These are phyloP conservation scores for Leccinum pachyderme DNA, from an alignment of 1,284 basidiomycete genomes.

Conservation along the genomic window DNA sequence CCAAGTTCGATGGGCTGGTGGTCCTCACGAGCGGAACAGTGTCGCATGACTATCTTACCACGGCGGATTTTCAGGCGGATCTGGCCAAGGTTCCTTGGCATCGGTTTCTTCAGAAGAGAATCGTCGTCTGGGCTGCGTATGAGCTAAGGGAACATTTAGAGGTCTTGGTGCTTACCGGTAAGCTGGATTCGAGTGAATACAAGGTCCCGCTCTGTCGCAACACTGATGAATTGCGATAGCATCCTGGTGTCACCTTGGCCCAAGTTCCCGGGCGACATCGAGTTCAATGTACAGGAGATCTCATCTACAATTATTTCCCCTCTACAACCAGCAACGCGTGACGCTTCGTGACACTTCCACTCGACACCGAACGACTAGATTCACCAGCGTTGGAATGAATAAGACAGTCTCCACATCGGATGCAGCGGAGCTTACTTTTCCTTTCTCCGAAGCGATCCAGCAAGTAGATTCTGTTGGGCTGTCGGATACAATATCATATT, in stretches of 20 bases:
- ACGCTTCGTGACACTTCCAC: conserved; percentile 7
- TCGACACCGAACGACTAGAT: conserved; percentile 9
- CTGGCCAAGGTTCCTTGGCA: conserved; percentile 11
- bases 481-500: conserved; percentile 13
- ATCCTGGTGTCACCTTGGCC: background rate
- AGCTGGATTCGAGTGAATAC: conserved; percentile 18
- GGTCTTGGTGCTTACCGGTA: conserved; percentile 2
- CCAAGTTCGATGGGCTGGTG: background rate
- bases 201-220: background rate
- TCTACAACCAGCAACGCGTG: background rate
- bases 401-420: background rate
- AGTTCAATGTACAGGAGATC: accelerated
- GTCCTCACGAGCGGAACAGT: background rate
- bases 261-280: background rate
- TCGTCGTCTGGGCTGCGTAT: conserved; percentile 19
- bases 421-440: conserved; percentile 11
- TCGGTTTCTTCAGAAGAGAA: conserved; percentile 10
- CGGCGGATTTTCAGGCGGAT: conserved; percentile 5
- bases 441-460: conserved; percentile 20
- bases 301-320: conserved; percentile 8
- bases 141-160: background rate
- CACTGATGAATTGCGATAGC: background rate
- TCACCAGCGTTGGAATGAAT: background rate
- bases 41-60: background rate
- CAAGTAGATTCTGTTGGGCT: conserved; percentile 12